A percentile compares a stretch with the other conserved stretches of the same genome.
These are phyloP conservation scores for Logfia minima DNA, from an alignment of 129 eudicot species.

Conservation along the genomic window DNA sequence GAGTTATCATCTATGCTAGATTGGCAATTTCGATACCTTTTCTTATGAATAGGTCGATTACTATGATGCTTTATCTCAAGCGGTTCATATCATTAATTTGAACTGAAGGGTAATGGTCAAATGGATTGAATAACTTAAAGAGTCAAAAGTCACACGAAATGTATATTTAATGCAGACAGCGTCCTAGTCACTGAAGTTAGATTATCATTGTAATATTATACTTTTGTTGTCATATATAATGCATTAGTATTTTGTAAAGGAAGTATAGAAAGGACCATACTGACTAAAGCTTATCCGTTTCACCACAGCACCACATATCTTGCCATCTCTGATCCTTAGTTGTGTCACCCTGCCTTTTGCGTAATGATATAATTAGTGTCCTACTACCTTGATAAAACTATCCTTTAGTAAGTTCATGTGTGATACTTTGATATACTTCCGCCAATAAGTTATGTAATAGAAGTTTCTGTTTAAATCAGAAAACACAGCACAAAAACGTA, in stretches of 20 bases:
- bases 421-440: neutral
- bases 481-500: slow-evolving; percentile 59
- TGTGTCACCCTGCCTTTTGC: slow-evolving; percentile 10
- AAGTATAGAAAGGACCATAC: too few relatives aligned
- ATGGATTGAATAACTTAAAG: neutral
- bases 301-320: neutral
- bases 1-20: neutral
- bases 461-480: slow-evolving; percentile 31
- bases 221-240: too few relatives aligned
- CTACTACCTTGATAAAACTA: neutral
- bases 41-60: neutral
- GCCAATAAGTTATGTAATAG: slow-evolving; percentile 7
- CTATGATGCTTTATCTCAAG: neutral
- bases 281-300: neutral
- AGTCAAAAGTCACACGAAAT: neutral
- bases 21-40: neutral
- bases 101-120: neutral
- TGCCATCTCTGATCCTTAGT: neutral
- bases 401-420: neutral
- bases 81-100: neutral
- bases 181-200: too few relatives aligned
- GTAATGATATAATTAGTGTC: slow-evolving; percentile 5
- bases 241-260: too few relatives aligned
- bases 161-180: too few relatives aligned
- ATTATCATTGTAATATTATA: too few relatives aligned